Evolutionary conservation across 805 yeast species (phyloP).

Genomic region (Saccharomycopsis vini): DNA sequence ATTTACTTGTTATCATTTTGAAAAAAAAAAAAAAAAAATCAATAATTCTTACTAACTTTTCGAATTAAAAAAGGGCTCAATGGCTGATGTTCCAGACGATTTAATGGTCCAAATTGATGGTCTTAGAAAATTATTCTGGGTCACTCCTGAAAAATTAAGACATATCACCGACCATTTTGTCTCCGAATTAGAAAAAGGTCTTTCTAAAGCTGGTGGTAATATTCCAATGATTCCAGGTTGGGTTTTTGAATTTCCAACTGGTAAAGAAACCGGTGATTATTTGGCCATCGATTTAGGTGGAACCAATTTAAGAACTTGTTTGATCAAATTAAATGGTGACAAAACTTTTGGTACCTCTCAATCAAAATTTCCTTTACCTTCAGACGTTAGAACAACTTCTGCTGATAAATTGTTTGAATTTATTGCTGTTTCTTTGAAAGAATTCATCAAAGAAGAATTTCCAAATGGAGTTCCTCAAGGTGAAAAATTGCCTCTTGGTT

Average conservation of each 20-base stretch:
- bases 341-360: conserved; percentile 79
- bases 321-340: conserved; percentile 76
- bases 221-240: conserved; percentile 97
- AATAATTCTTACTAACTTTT: background rate
- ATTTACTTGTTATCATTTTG: conserved; percentile 2
- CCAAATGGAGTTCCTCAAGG: conserved; percentile 61
- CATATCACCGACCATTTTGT: conserved; percentile 69
- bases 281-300: conserved; percentile 97
- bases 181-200: conserved; percentile 72
- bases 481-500: conserved; percentile 62
- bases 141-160: conserved; percentile 50
- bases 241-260: conserved; percentile 92
- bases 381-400: conserved; percentile 65
- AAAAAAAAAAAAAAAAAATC: background rate
- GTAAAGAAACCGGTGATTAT: conserved; percentile 81
- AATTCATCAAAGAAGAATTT: conserved; percentile 56
- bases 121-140: conserved; percentile 54
- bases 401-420: conserved; percentile 75
- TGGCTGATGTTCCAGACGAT: conserved; percentile 58
- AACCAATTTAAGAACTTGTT: conserved; percentile 88
- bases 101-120: conserved; percentile 49
- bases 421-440: conserved; percentile 72
- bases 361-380: conserved; percentile 77
- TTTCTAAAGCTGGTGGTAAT: conserved; percentile 65
- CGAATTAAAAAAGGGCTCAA: conserved; percentile 36